Evolutionary conservation across 202 grass and related monocot genomes (phyloP).

Genomic region (Eragrostis tef): DNA sequence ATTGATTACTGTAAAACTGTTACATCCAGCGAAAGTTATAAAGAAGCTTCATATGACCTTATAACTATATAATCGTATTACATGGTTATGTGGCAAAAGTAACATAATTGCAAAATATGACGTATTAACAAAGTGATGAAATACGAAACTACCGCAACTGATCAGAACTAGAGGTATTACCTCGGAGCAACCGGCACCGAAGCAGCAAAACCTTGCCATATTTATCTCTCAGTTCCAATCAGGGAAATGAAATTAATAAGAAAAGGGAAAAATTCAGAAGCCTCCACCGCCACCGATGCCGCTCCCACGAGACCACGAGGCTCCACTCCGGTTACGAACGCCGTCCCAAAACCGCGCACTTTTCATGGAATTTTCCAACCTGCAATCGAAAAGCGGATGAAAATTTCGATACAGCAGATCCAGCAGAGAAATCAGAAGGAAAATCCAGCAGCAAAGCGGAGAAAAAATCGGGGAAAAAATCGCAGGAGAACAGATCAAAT

Average conservation of each 20-base stretch:
- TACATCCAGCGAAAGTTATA: neutral
- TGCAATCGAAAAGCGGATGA: neutral
- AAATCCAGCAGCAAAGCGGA: neutral
- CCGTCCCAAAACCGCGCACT: conserved; percentile 36
- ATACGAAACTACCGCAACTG: neutral
- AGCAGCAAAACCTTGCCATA: conserved; percentile 59
- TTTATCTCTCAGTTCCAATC: conserved; percentile 23
- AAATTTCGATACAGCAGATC: conserved; percentile 45
- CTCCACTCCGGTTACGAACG: conserved; percentile 24
- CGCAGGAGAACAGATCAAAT: neutral
- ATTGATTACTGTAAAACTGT: neutral
- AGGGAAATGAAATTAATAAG: neutral
- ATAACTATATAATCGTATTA: neutral
- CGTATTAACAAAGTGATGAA: neutral
- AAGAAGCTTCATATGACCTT: neutral
- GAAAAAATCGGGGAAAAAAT: neutral
- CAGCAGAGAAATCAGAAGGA: conserved; percentile 13
- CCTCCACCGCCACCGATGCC: conserved; percentile 18
- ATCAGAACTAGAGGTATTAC: conserved; percentile 42
- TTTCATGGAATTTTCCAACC: conserved; percentile 50
- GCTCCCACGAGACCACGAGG: conserved; percentile 17
- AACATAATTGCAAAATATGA: neutral
- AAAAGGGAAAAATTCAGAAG: conserved; percentile 9
- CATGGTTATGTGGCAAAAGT: neutral
- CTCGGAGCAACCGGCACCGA: conserved; percentile 40